phyloP scores from a whole-genome alignment of 495 filamentous ascomycete species.

The Penicillium dipodomyicola region DNA sequence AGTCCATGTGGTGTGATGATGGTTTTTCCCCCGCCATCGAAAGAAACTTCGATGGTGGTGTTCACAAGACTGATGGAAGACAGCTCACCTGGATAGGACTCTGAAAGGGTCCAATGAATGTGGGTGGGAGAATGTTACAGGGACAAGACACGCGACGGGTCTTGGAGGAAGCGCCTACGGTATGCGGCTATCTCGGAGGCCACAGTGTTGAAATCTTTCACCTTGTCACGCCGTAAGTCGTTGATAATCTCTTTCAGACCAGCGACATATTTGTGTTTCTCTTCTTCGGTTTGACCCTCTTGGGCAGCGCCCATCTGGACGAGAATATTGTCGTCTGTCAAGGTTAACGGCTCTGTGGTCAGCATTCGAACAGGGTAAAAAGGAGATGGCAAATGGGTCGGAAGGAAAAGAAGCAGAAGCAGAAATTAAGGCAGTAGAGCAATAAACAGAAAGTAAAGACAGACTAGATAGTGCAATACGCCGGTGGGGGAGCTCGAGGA shows the following conservation, averaged over 20 bases:
- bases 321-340: slow-evolving; percentile 81
- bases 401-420: slow-evolving; percentile 11
- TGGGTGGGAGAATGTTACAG: slow-evolving; percentile 35
- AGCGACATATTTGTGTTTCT: slow-evolving; percentile 66
- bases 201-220: slow-evolving; percentile 78
- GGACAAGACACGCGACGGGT: slow-evolving; percentile 48
- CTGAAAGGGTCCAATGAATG: slow-evolving; percentile 3
- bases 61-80: slow-evolving; percentile 17
- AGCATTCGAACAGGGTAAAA: slow-evolving; percentile 52
- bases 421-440: slow-evolving; percentile 10
- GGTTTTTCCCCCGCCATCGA: slow-evolving; percentile 9
- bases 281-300: slow-evolving; percentile 67
- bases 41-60: slow-evolving; percentile 5
- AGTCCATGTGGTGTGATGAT: slow-evolving; percentile 10
- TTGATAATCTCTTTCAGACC: slow-evolving; percentile 76
- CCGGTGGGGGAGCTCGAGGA: slow-evolving; percentile 12
- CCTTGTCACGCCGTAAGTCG: slow-evolving; percentile 67
- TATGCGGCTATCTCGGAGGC: slow-evolving; percentile 79
- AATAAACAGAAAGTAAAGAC: slow-evolving; percentile 14
- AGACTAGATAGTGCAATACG: slow-evolving; percentile 12
- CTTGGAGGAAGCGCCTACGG: slow-evolving; percentile 66
- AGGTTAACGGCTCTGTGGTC: slow-evolving; percentile 55
- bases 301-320: slow-evolving; percentile 72
- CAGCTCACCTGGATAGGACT: slow-evolving; percentile 37
- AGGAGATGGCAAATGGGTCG: slow-evolving; percentile 13